phyloP scores from a whole-genome alignment of 257 asterid species.

The Lycium barbarum region DNA sequence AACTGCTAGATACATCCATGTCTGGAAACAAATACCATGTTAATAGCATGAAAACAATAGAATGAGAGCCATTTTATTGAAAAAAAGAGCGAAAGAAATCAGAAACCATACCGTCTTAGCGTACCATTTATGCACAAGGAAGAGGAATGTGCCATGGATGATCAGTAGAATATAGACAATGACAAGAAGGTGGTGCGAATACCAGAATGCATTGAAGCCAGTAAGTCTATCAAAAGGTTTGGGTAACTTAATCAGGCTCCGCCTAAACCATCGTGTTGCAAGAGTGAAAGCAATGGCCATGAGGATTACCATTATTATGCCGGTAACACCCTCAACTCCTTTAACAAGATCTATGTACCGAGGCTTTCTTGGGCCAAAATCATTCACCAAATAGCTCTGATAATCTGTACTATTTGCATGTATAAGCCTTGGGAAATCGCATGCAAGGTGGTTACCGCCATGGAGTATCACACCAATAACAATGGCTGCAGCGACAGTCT shows the following conservation, averaged over 20 bases:
- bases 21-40: constrained; percentile 51
- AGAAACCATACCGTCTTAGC: constrained; percentile 66
- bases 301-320: constrained; percentile 74
- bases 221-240: constrained; percentile 92
- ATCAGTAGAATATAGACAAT: constrained; percentile 80
- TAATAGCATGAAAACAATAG: not conserved
- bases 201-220: constrained; percentile 97
- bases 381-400: constrained; percentile 42
- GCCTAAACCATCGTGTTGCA: constrained; percentile 85
- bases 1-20: constrained; percentile 96
- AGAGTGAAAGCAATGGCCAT: constrained; percentile 84
- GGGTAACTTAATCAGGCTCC: constrained; percentile 86
- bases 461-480: constrained; percentile 87
- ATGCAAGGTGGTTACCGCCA: constrained; percentile 94
- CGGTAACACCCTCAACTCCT: constrained; percentile 87
- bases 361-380: constrained; percentile 69
- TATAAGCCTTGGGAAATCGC: constrained; percentile 91
- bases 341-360: constrained; percentile 60
- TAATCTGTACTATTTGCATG: constrained; percentile 48
- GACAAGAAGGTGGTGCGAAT: constrained; percentile 84
- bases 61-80: not conserved
- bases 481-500: constrained; percentile 94
- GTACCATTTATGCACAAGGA: constrained; percentile 82
- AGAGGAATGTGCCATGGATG: constrained; percentile 78
- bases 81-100: not conserved